Conservation (phyloP, 1,284 basidiomycete genomes). For the Lentinula novae-zelandiae region DNA sequence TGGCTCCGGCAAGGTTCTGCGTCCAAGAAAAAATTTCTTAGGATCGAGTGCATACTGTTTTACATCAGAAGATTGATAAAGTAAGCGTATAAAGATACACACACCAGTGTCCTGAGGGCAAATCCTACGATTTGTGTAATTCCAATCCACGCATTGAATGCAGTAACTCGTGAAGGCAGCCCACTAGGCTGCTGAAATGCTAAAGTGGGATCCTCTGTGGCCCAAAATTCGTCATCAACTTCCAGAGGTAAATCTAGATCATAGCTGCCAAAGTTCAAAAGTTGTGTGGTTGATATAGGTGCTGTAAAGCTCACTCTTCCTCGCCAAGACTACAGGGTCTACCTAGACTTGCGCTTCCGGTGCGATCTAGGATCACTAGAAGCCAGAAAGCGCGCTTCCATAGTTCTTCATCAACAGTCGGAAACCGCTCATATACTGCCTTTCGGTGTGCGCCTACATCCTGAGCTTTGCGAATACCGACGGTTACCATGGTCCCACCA, state of each 20-base stretch:
- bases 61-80: conserved; percentile 9
- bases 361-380: conserved; percentile 57
- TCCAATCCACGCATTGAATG: conserved; percentile 67
- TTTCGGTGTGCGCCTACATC: conserved; percentile 67
- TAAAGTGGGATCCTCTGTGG: conserved; percentile 40
- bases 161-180: conserved; percentile 55
- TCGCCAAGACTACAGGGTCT: conserved; percentile 69
- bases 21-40: conserved; percentile 47
- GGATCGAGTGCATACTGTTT: conserved; percentile 71
- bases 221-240: conserved; percentile 87
- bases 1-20: conserved; percentile 17
- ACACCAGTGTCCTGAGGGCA: conserved; percentile 66
- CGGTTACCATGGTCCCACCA: conserved; percentile 61
- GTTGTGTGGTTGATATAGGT: conserved; percentile 7
- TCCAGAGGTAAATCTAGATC: conserved; percentile 78
- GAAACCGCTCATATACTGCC: conserved; percentile 43
- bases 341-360: conserved; percentile 65
- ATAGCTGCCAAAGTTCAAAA: conserved; percentile 42
- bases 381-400: conserved; percentile 83
- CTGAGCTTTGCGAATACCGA: conserved; percentile 69
- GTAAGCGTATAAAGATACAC: conserved; percentile 10
- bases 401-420: conserved; percentile 58
- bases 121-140: conserved; percentile 72
- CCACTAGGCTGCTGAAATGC: conserved; percentile 63
- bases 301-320: conserved; percentile 60